Evolutionary conservation across 768 basidiomycete species (phyloP), one percentile per base, ranked within the genome.

Genomic region (Solioccasus polychromus): DNA sequence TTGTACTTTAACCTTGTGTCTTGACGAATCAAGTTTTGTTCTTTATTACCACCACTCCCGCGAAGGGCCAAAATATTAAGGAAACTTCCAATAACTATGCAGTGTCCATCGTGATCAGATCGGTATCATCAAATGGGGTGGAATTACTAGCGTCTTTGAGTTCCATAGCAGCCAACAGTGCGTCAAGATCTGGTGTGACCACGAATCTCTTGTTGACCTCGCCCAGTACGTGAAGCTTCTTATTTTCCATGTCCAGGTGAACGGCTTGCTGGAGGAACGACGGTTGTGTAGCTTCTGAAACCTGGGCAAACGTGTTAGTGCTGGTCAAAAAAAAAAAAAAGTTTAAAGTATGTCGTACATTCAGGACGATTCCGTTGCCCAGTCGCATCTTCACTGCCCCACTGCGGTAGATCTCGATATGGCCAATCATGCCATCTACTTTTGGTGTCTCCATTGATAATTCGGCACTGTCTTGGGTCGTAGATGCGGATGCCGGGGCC

Each of bases 181-280:
- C 67, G 36, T 93, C 88, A 17, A 95, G 72, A 56, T 96, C 81
- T 0, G 93, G 93, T 0, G 91, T 86, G 28, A 85, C 84, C 19
- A 88, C 75, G 58, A 91, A 95, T 46, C 85, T 81, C 63, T 85
- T 85, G 70, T 85, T 84, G 38, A 95, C 78, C 61, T 92, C 85
- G n/a, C 92, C 93, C 1, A 96, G 71, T 4, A 93, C 81, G 29
- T 73, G 74, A 18, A 92, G 66, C 20, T 71, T 72, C 55, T 85
- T 85, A 17, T 72, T 68, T 30, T 66, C 66, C 41, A 68, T 58
- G 61, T 95, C 83, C 23, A 95, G 59, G 54, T 83, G 76, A 17
- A 89, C 84, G 6, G 88, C 86, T 45, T 95, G 91, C 61, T 94
- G 90, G 3, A 94, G 75, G 64, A 95, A 95, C 0, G 90, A 87